A percentile compares a stretch with the other conserved stretches of the same genome.
phyloP scores from a whole-genome alignment of 306 rosid genomes.

The Carpinus viminea region DNA sequence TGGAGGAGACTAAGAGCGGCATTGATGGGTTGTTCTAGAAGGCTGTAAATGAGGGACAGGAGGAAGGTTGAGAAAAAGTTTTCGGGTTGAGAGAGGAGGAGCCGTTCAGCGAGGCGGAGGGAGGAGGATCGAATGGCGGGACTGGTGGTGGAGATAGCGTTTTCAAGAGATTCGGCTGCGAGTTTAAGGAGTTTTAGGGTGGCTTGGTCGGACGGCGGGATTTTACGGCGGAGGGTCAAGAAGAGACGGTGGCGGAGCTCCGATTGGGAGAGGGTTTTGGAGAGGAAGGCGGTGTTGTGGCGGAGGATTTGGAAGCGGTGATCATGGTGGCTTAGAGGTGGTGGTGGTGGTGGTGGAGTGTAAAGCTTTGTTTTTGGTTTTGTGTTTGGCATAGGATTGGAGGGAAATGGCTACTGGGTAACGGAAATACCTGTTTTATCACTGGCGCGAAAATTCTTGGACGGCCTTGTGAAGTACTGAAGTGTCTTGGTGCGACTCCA shows the following conservation, averaged over 20 bases:
- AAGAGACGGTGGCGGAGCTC: conserved; percentile 53
- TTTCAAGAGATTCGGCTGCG: conserved; percentile 59
- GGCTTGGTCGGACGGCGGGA: conserved; percentile 30
- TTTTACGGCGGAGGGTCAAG: conserved; percentile 35
- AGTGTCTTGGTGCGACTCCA: conserved; percentile 26
- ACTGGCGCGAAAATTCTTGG: conserved; percentile 20
- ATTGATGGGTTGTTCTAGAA: conserved; percentile 39
- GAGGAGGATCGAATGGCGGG: conserved; percentile 49
- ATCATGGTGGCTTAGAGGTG: conserved; percentile 31
- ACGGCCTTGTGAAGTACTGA: conserved; percentile 39
- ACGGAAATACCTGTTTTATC: conserved; percentile 35
- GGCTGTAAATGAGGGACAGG: conserved; percentile 55
- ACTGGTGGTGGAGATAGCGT: conserved; percentile 45
- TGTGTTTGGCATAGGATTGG: background rate
- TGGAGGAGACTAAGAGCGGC: conserved; percentile 55
- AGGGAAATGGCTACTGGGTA: background rate
- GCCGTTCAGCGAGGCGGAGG: conserved; percentile 61
- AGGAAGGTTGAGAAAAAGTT: conserved; percentile 59
- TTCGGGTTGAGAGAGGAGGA: conserved; percentile 52
- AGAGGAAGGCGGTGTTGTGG: conserved; percentile 51
- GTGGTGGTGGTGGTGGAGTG: conserved; percentile 1
- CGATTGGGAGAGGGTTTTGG: conserved; percentile 39
- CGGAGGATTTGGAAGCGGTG: conserved; percentile 54
- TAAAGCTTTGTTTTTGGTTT: background rate
- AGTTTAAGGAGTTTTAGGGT: conserved; percentile 53